These are phyloP conservation scores for Trichoderma endophyticum DNA, from an alignment of 2,329 filamentous ascomycete species.

Conservation along the genomic window DNA sequence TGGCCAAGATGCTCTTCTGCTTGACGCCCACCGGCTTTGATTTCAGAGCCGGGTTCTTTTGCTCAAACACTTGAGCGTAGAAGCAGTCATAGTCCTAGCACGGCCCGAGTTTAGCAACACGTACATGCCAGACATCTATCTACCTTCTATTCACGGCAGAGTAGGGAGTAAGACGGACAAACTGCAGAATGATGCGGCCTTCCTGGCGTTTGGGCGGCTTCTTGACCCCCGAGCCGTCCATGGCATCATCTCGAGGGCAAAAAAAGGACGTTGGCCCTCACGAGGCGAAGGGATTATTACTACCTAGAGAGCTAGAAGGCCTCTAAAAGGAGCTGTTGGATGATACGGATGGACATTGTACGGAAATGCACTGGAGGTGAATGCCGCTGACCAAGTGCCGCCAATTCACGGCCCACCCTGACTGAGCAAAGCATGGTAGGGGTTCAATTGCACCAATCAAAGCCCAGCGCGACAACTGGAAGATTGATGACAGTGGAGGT, in stretches of 20 bases:
- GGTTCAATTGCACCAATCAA: background rate
- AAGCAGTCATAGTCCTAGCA: slow-evolving; percentile 80
- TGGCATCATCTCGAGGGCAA: background rate
- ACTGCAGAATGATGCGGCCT: slow-evolving; percentile 72
- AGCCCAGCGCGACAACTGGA: background rate
- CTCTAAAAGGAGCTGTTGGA: background rate
- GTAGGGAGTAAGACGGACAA: slow-evolving; percentile 52
- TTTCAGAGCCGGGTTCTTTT: slow-evolving; percentile 70
- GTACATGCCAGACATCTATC: no score
- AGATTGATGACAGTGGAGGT: background rate
- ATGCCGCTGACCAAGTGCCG: background rate
- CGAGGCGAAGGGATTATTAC: background rate
- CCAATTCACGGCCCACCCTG: background rate
- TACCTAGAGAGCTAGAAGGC: background rate
- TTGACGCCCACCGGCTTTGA: slow-evolving; percentile 75
- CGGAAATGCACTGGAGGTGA: background rate
- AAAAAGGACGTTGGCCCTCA: background rate
- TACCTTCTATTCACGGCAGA: background rate
- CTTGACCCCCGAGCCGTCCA: slow-evolving; percentile 18
- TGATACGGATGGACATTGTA: background rate
- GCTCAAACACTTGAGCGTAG: slow-evolving; percentile 88
- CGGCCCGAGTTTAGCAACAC: slow-evolving; percentile 14
- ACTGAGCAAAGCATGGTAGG: background rate
- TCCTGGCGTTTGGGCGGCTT: slow-evolving; percentile 50
- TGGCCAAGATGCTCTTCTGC: slow-evolving; percentile 90